Percentiles rank a stretch among this genome's conserved stretches.
Evolutionary conservation across 257 asterid genomes (phyloP).

Genomic region (Anisodus tanguticus): DNA sequence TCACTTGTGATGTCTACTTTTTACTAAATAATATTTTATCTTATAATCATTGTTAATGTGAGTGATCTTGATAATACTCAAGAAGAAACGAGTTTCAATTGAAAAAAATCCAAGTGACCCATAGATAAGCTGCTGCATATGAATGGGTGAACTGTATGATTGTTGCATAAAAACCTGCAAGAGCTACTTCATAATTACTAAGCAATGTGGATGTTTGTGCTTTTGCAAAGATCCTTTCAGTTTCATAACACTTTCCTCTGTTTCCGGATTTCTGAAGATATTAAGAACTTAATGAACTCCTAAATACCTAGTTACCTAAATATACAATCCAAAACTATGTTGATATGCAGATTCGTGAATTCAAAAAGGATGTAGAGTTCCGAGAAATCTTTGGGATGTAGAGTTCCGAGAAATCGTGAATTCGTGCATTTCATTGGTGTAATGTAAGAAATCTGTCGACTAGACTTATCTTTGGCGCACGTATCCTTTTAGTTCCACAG

Average conservation of each 20-base stretch:
- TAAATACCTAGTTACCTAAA: background rate
- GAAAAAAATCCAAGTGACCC: background rate
- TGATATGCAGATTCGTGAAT: background rate
- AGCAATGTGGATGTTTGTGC: background rate
- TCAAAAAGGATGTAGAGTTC: background rate
- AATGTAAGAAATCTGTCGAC: background rate
- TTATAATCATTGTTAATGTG: background rate
- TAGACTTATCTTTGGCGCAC: background rate
- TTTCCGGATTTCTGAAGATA: constrained; percentile 16
- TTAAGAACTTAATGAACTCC: background rate
- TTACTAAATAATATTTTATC: background rate
- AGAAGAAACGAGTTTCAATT: background rate
- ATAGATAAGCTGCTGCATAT: background rate
- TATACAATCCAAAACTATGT: constrained; percentile 19
- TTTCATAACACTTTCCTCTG: background rate
- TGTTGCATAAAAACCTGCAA: constrained; percentile 14
- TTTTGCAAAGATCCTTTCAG: constrained; percentile 11
- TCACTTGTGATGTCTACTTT: background rate
- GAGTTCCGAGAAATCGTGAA: no score
- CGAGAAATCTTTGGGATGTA: background rate
- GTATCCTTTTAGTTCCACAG: constrained; percentile 12
- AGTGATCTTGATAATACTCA: background rate
- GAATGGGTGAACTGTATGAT: constrained; percentile 20
- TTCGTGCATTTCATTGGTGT: constrained; percentile 4
- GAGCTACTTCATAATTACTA: background rate